phyloP scores from a whole-genome alignment of 306 rosid species.

The Prunus davidiana region DNA sequence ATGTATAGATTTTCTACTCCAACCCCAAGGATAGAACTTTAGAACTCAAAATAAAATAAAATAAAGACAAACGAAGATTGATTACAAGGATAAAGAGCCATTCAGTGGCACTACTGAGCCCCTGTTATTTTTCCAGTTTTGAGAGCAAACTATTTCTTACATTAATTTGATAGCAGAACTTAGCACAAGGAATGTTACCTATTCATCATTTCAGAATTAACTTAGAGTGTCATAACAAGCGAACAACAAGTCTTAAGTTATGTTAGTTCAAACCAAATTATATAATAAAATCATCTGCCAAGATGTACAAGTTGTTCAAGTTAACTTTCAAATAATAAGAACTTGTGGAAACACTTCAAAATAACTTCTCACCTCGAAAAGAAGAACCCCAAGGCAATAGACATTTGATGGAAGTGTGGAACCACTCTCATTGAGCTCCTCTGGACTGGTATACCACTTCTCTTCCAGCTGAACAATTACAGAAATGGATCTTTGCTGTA shows the following conservation, averaged over 20 bases:
- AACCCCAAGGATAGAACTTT: conserved; percentile 6
- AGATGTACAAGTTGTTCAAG: not conserved
- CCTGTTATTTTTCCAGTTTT: not conserved
- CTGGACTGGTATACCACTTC: conserved; percentile 69
- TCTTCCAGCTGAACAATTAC: conserved; percentile 39
- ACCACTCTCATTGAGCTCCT: conserved; percentile 34
- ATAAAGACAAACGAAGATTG: not conserved
- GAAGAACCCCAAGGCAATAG: conserved; percentile 67
- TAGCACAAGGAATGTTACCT: not conserved
- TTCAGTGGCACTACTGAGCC: no score
- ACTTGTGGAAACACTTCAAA: not conserved
- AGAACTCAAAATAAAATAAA: not conserved
- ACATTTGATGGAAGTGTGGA: conserved; percentile 56
- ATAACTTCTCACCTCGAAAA: conserved; percentile 58
- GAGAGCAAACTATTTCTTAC: not conserved
- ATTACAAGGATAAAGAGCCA: no score
- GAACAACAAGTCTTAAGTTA: not conserved
- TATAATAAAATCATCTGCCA: not conserved
- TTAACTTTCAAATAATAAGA: not conserved
- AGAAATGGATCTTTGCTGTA: conserved; percentile 23
- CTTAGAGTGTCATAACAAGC: not conserved
- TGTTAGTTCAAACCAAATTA: not conserved
- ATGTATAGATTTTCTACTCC: conserved; percentile 13
- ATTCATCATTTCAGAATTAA: not conserved
- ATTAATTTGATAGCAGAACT: not conserved